Conservation (phyloP, 176 grass and related monocot genomes). For the Echinochloa phyllopogon region DNA sequence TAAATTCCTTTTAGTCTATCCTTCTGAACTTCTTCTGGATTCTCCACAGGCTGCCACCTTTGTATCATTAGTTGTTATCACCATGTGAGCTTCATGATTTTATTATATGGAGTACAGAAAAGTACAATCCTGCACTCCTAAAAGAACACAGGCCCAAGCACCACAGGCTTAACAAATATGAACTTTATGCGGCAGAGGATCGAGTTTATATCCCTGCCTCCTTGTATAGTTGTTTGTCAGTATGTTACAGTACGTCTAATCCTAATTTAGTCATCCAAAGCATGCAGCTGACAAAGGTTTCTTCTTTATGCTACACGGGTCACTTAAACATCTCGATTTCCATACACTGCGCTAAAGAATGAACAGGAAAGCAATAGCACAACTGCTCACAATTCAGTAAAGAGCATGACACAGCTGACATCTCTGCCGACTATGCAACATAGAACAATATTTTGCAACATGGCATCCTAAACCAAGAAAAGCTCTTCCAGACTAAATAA, state of each 20-base stretch:
- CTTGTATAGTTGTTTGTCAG: background rate
- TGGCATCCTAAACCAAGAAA: too few species aligned
- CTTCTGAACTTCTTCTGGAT: constrained; percentile 40
- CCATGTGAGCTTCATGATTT: constrained; percentile 44
- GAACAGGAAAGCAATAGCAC: background rate
- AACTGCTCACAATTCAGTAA: background rate
- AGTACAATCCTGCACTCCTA: background rate
- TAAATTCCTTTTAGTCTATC: constrained; percentile 65
- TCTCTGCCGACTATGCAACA: too few species aligned
- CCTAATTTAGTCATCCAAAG: background rate
- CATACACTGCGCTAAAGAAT: background rate
- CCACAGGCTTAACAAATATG: background rate
- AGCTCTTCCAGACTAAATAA: too few species aligned
- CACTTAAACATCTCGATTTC: background rate
- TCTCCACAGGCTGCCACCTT: constrained; percentile 89
- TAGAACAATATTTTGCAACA: too few species aligned
- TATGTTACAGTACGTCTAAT: background rate
- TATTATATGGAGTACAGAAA: background rate
- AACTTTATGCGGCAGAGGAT: background rate
- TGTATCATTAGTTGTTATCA: constrained; percentile 63
- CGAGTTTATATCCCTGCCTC: background rate
- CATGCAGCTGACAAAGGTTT: background rate
- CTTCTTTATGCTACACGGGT: background rate
- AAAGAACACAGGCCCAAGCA: background rate
- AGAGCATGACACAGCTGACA: background rate